A percentile compares a stretch with the other conserved stretches of the same genome.
phyloP scores from a whole-genome alignment of 805 yeast species.

The Cyberlindnera mississippiensis region DNA sequence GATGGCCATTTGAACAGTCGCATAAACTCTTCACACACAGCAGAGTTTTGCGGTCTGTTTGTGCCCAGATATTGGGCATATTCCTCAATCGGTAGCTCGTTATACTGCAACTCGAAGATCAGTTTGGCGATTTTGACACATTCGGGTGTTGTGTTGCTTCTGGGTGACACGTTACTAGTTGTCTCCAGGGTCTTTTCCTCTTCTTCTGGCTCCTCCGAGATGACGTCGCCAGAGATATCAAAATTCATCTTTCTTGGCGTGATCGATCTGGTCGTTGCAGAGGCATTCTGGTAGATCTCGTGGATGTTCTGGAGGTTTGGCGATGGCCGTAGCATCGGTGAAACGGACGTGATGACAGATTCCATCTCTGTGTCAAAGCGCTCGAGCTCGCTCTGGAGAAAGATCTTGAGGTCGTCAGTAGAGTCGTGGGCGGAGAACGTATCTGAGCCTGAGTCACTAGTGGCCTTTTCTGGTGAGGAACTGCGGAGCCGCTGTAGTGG shows the following conservation, averaged over 20 bases:
- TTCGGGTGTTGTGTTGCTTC: neutral
- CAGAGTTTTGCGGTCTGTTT: conserved; percentile 21
- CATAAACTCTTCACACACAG: conserved; percentile 35
- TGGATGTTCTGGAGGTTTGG: conserved; percentile 22
- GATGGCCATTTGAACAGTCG: conserved; percentile 40
- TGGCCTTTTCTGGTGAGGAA: neutral
- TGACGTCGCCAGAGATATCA: conserved; percentile 18
- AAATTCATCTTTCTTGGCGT: conserved; percentile 11
- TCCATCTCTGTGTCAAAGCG: conserved; percentile 14
- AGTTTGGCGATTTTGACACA: conserved; percentile 28
- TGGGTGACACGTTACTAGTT: neutral
- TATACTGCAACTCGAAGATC: conserved; percentile 31
- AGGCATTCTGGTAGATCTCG: conserved; percentile 17
- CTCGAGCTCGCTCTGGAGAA: conserved; percentile 10
- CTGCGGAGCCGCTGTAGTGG: neutral
- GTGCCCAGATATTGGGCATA: conserved; percentile 41
- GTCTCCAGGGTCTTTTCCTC: conserved; percentile 2
- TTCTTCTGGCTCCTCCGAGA: conserved; percentile 24
- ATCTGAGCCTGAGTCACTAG: neutral
- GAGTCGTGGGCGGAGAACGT: neutral
- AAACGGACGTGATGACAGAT: conserved; percentile 8
- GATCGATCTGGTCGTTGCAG: conserved; percentile 7
- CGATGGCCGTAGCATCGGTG: conserved; percentile 18
- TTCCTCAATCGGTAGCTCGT: conserved; percentile 34
- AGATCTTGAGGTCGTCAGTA: conserved; percentile 11